Base-by-base conservation (phyloP, 805 yeast species). In the Myxozyma neotropica region DNA sequence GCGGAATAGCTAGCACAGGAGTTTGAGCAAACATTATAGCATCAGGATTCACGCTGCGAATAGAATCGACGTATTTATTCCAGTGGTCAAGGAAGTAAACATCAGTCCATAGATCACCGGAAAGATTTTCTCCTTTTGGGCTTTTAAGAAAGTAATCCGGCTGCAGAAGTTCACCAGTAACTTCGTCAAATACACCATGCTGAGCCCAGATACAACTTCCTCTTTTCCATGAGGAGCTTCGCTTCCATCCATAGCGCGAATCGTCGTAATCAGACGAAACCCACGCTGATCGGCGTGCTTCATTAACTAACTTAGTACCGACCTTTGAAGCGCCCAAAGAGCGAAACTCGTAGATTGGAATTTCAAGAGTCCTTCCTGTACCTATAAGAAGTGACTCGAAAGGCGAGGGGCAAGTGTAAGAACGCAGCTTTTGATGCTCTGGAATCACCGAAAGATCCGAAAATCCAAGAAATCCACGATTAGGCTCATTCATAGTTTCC, bases 401-500 rank as follows among this genome's bases (percentile, higher is more conserved):
- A 0, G 86, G 85, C 0, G 96, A 87, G 0, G 99, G 98, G 0
- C 91, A 83, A 0, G 93, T 84, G 1, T 92, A 93, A 2, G 90
- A 78, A 58, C 87, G 81, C 50, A 93, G 78, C 57, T 85, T 85
- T 68, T 88, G 89, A 13, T 65, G 65, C 3, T 75, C 75, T 4
- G 79, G 92, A 21, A 85, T 70, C 1, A 66, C 67, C 8, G 76
- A 76, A 31, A 92, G 72, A 69, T 88, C 79, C 2, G 74, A 73
- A 50, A 80, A 79, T 0, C 94, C 96, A 43, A 87, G 78, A 53
- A 85, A 80, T 0, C 97, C 97, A 53, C 77, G 71, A 67, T 83
- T 87, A 5, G 97, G 97, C 71, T 92, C 97, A 71, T 92, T 92
- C 75, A 92, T 72, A 51, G 88, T 80, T 73, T 92, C 97, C 57